These are phyloP conservation scores for Yarrowia alimentaria DNA, from an alignment of 805 yeast species.

Conservation along the genomic window DNA sequence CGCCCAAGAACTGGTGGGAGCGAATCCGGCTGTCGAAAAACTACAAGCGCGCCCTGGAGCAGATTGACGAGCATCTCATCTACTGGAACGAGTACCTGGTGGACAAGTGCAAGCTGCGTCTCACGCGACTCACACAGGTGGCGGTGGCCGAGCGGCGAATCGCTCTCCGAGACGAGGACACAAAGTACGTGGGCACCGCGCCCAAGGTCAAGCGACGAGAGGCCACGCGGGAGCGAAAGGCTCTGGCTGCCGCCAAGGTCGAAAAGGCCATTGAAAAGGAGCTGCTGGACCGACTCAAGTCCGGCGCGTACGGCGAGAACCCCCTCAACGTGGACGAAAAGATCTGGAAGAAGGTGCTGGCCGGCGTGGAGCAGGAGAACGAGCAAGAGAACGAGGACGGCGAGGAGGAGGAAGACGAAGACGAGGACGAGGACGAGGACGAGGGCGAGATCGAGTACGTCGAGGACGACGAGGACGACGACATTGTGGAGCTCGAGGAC, in stretches of 20 bases:
- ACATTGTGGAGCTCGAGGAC: slow-evolving; percentile 89
- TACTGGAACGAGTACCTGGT: slow-evolving; percentile 92
- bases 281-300: slow-evolving; percentile 86
- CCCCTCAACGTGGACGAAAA: slow-evolving; percentile 95
- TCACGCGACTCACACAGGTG: slow-evolving; percentile 91
- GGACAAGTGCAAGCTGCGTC: slow-evolving; percentile 93
- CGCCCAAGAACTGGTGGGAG: slow-evolving; percentile 94
- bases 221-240: slow-evolving; percentile 91
- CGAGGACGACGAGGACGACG: slow-evolving; percentile 71
- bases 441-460: slow-evolving; percentile 88
- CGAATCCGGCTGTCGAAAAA: slow-evolving; percentile 86
- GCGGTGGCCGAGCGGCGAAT: slow-evolving; percentile 92
- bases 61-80: slow-evolving; percentile 78
- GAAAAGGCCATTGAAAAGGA: slow-evolving; percentile 97
- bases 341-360: slow-evolving; percentile 90
- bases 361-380: slow-evolving; percentile 67
- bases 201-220: slow-evolving; percentile 96
- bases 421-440: slow-evolving; percentile 56
- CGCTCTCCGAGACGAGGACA: slow-evolving; percentile 86
- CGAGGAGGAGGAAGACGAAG: slow-evolving; percentile 50
- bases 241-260: slow-evolving; percentile 92
- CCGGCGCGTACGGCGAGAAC: slow-evolving; percentile 98
- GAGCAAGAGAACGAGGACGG: slow-evolving; percentile 52
- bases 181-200: slow-evolving; percentile 88
- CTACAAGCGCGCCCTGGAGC: slow-evolving; percentile 81